These are phyloP conservation scores for Kwoniella shivajii DNA, from an alignment of 1,284 basidiomycete genomes.

Conservation along the genomic window DNA sequence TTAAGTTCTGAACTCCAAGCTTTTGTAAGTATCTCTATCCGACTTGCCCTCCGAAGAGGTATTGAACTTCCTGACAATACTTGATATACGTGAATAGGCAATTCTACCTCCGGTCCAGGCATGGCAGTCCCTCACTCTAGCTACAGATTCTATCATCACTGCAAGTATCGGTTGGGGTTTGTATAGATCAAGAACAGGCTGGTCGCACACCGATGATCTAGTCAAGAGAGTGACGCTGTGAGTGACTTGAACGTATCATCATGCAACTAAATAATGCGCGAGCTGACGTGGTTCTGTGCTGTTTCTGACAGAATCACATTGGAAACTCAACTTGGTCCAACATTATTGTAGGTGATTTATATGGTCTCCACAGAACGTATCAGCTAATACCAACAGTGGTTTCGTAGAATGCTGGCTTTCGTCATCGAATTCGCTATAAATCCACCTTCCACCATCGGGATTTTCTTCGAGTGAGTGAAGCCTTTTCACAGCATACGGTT, in stretches of 20 bases:
- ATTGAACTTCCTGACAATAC: no score
- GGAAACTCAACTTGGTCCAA: slow-evolving; percentile 38
- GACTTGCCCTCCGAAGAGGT: no score
- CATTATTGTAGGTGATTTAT: slow-evolving; percentile 10
- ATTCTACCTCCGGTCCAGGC: neutral
- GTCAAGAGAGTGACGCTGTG: slow-evolving; percentile 20
- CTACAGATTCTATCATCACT: slow-evolving; percentile 15
- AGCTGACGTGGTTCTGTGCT: neutral
- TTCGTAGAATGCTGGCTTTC: slow-evolving; percentile 13
- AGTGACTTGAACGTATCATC: neutral
- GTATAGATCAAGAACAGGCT: slow-evolving; percentile 28
- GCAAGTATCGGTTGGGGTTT: slow-evolving; percentile 27
- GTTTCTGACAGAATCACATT: slow-evolving; percentile 15
- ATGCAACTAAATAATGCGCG: neutral
- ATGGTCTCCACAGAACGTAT: no score
- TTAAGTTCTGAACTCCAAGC: slow-evolving; percentile 3
- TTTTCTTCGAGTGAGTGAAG: slow-evolving; percentile 31
- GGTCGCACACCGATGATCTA: slow-evolving; percentile 30
- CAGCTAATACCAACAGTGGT: neutral
- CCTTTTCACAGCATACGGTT: no score
- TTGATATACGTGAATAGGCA: no score
- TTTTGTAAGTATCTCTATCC: neutral
- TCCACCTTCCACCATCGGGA: slow-evolving; percentile 20
- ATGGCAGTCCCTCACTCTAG: slow-evolving; percentile 3
- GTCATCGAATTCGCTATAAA: slow-evolving; percentile 31